Conservation (phyloP, 2,329 filamentous ascomycete genomes). For the Didymella pomorum region DNA sequence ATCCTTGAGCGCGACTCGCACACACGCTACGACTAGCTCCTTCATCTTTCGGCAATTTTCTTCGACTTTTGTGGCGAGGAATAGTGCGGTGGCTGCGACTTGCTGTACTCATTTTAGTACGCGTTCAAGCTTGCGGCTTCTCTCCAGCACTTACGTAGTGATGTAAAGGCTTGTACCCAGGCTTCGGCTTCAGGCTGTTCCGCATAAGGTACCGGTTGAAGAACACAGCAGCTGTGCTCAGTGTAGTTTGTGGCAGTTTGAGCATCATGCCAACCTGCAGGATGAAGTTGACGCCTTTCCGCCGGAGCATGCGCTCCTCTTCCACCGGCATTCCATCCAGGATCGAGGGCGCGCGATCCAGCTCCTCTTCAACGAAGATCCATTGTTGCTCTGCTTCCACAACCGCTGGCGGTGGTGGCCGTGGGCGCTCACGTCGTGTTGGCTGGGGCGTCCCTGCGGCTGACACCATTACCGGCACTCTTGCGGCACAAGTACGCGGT, state of each 20-base stretch:
- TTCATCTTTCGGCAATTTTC: slow-evolving; percentile 97
- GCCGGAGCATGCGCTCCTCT: slow-evolving; percentile 80
- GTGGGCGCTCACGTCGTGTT: slow-evolving; percentile 43
- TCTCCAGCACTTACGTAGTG: slow-evolving; percentile 68
- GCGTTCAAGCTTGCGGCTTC: not conserved
- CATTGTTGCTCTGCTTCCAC: slow-evolving; percentile 74
- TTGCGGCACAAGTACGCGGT: not conserved
- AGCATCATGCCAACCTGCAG: slow-evolving; percentile 92
- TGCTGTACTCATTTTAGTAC: slow-evolving; percentile 55
- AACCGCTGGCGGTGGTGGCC: slow-evolving; percentile 56
- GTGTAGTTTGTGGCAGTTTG: slow-evolving; percentile 88
- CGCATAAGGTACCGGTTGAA: slow-evolving; percentile 98
- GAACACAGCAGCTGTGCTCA: slow-evolving; percentile 92
- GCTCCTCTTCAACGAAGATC: slow-evolving; percentile 86
- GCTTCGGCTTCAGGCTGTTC: slow-evolving; percentile 77
- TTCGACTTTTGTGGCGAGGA: slow-evolving; percentile 95
- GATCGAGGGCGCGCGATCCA: slow-evolving; percentile 82
- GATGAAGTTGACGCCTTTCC: slow-evolving; percentile 97
- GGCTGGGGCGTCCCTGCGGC: slow-evolving; percentile 30
- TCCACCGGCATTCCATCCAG: slow-evolving; percentile 79
- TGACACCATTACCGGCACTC: slow-evolving; percentile 39
- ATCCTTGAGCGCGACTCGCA: slow-evolving; percentile 94
- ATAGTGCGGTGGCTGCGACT: slow-evolving; percentile 88
- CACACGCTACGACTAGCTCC: slow-evolving; percentile 91
- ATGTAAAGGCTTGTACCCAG: slow-evolving; percentile 74